Base-by-base conservation (phyloP, 2,329 filamentous ascomycete genomes). In the Microcyclospora tardicrescens region DNA sequence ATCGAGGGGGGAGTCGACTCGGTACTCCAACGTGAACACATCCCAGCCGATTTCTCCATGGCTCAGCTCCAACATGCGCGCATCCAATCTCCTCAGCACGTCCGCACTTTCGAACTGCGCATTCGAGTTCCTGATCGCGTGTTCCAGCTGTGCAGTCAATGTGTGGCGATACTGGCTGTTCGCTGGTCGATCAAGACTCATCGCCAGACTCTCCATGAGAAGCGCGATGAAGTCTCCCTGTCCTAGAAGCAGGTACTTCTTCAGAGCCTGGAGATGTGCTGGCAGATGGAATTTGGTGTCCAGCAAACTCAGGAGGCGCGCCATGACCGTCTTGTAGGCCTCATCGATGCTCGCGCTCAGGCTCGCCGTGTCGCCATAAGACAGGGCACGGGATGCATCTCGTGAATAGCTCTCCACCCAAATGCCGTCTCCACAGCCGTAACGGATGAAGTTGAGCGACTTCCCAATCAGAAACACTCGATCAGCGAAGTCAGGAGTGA, bases 21-120 rank as follows among this genome's bases (percentile, higher is more conserved):
- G 95, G 65, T 98, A 98, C 59, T 98, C 93, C 8, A 98, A 75
- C 0, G 91, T 98, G 63, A 98, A 98, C 57, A 93, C 94, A 57
- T 98, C 91, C 91, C 91, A 98, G 36, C 91, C 91, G 38, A 95
- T 96, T 53, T 98, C 91, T 37, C 91, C 91, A 52, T 95, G 87
- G 8, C 83, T 93, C 5, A 96, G 73, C 63, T 96, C 89, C 31
- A 98, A 72, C 89, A 98, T 96, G 44, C 93, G 83, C n/a, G 91
- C 89, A 61, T 98, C 91, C 3, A 98, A 73, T 10, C 91, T 77
- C 5, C 85, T 78, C 19, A 98, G 74, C 5, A 98, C 87, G 56
- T 98, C 93, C 1, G 84, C 76, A 3, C 82, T 82, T 61, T 98
- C 91, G 57, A 86, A 93, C 60, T 98, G 93, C 6, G 91, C 93